These are phyloP conservation scores for Pyrenophora tritici-repentis DNA, from an alignment of 2,329 filamentous ascomycete genomes.

Conservation along the genomic window DNA sequence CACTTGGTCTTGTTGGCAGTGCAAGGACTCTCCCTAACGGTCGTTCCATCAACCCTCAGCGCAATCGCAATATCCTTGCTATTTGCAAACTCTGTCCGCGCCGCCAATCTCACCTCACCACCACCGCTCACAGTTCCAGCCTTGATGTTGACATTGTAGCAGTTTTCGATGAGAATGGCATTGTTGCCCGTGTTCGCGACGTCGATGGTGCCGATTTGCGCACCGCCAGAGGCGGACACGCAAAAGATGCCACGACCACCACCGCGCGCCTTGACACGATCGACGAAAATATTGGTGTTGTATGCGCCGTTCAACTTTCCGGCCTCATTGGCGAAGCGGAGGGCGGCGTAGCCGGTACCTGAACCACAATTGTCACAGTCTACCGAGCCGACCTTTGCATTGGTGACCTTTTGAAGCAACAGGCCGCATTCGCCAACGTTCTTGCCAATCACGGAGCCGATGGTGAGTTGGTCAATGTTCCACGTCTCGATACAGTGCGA, in stretches of 20 bases:
- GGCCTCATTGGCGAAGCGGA: constrained; percentile 64
- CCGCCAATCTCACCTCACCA: constrained; percentile 60
- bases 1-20: constrained; percentile 58
- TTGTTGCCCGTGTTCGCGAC: constrained; percentile 61
- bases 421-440: constrained; percentile 62
- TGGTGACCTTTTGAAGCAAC: constrained; percentile 60
- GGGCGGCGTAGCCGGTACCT: constrained; percentile 61
- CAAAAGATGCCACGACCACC: constrained; percentile 64
- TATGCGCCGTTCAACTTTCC: constrained; percentile 57
- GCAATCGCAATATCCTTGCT: constrained; percentile 58
- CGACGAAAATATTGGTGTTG: constrained; percentile 58
- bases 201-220: constrained; percentile 56
- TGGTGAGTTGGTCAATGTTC: constrained; percentile 62
- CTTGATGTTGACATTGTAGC: constrained; percentile 59
- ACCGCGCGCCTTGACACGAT: constrained; percentile 60
- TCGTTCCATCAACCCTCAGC: constrained; percentile 55
- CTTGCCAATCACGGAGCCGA: constrained; percentile 59
- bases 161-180: constrained; percentile 64
- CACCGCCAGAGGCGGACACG: constrained; percentile 61
- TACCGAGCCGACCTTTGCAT: constrained; percentile 59
- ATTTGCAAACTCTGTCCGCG: constrained; percentile 60
- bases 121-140: constrained; percentile 60
- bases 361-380: constrained; percentile 61
- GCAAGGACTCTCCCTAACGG: constrained; percentile 61
- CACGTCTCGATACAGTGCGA: constrained; percentile 64